These are phyloP conservation scores for Chaetomidium leptoderma DNA, from an alignment of 495 filamentous ascomycete genomes.

Conservation along the genomic window DNA sequence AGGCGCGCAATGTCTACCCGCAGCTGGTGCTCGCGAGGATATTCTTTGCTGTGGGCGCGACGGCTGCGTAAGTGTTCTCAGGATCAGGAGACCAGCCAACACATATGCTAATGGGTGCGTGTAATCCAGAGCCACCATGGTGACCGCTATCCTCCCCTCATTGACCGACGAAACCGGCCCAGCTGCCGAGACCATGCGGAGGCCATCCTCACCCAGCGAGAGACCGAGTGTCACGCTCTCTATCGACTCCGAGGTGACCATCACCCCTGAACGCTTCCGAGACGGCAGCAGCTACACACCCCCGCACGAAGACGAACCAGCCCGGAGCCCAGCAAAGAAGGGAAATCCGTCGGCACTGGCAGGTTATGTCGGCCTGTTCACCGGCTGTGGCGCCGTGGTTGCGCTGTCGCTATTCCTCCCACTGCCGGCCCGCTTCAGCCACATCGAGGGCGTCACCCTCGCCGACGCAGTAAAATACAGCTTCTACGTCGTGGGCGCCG, in stretches of 20 bases:
- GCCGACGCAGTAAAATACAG: conserved; percentile 67
- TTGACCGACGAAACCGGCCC: conserved; percentile 56
- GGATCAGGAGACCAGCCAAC: background rate
- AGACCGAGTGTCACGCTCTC: conserved; percentile 48
- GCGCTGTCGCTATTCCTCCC: conserved; percentile 79
- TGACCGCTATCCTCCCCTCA: conserved; percentile 86
- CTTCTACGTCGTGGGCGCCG: conserved; percentile 75
- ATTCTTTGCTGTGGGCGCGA: conserved; percentile 83
- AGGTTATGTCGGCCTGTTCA: conserved; percentile 86
- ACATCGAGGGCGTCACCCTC: conserved; percentile 59
- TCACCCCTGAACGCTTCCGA: conserved; percentile 53
- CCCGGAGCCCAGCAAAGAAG: conserved; percentile 2
- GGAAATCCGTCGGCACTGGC: conserved; percentile 61
- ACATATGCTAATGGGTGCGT: background rate
- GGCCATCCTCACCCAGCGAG: conserved; percentile 14
- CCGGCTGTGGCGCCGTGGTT: conserved; percentile 84
- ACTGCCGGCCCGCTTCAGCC: conserved; percentile 70
- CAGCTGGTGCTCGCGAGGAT: conserved; percentile 81
- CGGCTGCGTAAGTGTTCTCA: conserved; percentile 63
- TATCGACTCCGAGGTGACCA: conserved; percentile 58
- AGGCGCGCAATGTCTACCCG: conserved; percentile 82
- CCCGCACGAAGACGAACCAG: conserved; percentile 12
- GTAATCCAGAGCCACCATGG: conserved; percentile 72
- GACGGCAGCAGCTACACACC: conserved; percentile 18
- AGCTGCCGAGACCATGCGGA: conserved; percentile 22